phyloP scores from a whole-genome alignment of 257 asterid genomes.

The Petunia axillaris region DNA sequence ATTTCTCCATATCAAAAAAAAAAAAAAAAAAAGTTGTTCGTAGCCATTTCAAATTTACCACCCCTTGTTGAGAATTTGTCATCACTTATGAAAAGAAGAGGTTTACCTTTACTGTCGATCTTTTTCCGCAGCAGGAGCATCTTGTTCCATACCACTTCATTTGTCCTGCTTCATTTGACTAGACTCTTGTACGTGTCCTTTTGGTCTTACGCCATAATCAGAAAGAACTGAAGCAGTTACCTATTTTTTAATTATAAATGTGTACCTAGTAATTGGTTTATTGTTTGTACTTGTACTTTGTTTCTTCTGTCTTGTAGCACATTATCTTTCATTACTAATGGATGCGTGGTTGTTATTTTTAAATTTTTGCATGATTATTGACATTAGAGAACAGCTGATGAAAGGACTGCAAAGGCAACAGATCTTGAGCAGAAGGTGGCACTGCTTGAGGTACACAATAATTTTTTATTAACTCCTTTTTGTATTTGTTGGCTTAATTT shows the following conservation, averaged over 20 bases:
- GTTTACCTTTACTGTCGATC: background rate
- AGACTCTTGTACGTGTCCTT: slow-evolving; percentile 1
- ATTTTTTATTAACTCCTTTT: slow-evolving; percentile 8
- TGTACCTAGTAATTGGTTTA: background rate
- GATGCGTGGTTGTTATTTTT: background rate
- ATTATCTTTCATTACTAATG: slow-evolving; percentile 1
- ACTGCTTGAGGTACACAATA: slow-evolving; percentile 79
- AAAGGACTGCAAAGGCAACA: slow-evolving; percentile 84
- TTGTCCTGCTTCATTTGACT: background rate
- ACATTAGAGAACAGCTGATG: slow-evolving; percentile 92
- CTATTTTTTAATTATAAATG: background rate
- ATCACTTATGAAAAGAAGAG: slow-evolving; percentile 1
- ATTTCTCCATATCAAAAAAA: background rate
- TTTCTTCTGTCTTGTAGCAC: background rate
- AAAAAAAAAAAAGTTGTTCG: too few relatives aligned
- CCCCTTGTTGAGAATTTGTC: background rate
- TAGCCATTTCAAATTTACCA: slow-evolving; percentile 1
- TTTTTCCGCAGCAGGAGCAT: background rate
- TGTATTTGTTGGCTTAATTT: slow-evolving; percentile 22
- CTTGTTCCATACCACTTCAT: slow-evolving; percentile 12
- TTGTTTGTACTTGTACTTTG: slow-evolving; percentile 20
- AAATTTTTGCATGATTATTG: slow-evolving; percentile 4
- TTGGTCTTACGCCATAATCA: background rate
- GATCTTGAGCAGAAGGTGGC: slow-evolving; percentile 99
- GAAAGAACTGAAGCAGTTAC: background rate